phyloP scores from a whole-genome alignment of 1,284 basidiomycete species.

The Leccinum variabile region DNA sequence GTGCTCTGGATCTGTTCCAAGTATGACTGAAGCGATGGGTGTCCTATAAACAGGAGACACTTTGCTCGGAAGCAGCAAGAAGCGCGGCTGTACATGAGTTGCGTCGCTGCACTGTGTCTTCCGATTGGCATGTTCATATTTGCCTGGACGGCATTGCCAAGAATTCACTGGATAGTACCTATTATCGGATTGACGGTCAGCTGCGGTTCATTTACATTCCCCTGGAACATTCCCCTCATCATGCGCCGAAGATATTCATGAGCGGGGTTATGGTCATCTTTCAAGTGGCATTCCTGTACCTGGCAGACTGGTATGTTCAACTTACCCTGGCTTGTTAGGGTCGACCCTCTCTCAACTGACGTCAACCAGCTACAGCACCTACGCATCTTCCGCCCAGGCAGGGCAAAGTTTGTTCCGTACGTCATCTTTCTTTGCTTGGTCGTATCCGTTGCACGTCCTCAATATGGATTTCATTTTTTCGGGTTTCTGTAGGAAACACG shows the following conservation, averaged over 20 bases:
- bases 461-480: neutral
- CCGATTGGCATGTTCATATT: constrained; percentile 53
- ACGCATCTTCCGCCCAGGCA: constrained; percentile 74
- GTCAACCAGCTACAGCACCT: constrained; percentile 58
- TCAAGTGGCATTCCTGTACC: constrained; percentile 64
- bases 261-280: constrained; percentile 61
- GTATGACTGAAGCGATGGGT: neutral
- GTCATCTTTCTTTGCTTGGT: constrained; percentile 17
- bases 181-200: constrained; percentile 43
- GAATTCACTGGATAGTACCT: constrained; percentile 44
- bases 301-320: constrained; percentile 63
- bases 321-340: neutral
- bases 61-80: constrained; percentile 52
- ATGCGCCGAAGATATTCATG: constrained; percentile 50
- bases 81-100: constrained; percentile 58
- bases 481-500: constrained; percentile 49
- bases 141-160: constrained; percentile 41
- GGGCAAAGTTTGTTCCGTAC: constrained; percentile 70
- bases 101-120: constrained; percentile 52
- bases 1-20: constrained; percentile 18
- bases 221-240: neutral
- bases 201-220: neutral
- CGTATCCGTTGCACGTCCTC: neutral
- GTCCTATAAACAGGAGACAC: constrained; percentile 16
- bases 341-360: neutral